Evolutionary conservation across 1,284 basidiomycete species (phyloP).

Genomic region (Malassezia obtusa): DNA sequence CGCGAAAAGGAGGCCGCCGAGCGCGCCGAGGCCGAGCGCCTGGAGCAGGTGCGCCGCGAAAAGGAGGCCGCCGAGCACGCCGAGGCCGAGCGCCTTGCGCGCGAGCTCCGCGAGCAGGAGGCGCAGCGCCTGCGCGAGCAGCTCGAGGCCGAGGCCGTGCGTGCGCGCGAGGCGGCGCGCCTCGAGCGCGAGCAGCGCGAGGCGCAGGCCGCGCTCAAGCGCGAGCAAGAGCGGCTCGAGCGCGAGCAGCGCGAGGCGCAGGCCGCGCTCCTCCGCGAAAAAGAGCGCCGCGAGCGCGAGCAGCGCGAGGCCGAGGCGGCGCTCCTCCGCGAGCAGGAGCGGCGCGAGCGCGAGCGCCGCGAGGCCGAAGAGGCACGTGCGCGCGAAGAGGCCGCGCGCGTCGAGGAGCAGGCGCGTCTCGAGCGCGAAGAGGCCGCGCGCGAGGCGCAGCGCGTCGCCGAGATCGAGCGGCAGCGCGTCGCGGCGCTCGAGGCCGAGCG

Average conservation of each 20-base stretch:
- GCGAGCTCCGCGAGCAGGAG: background rate
- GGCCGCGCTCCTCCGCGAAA: background rate
- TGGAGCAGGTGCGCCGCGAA: background rate
- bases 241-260: background rate
- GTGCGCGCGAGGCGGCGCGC: background rate
- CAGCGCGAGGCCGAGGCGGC: conserved; percentile 2
- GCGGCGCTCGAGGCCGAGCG: background rate
- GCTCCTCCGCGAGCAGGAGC: background rate
- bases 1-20: background rate
- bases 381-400: background rate
- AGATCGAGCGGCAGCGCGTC: background rate
- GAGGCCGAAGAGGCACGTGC: background rate
- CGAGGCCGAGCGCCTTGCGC: background rate
- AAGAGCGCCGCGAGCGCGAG: conserved; percentile 8
- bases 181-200: too few species aligned
- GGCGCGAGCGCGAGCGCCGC: conserved; percentile 13
- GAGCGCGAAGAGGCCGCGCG: background rate
- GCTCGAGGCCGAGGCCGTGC: too few species aligned
- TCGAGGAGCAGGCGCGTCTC: background rate
- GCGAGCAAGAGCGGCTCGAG: background rate
- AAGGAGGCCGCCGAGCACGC: background rate
- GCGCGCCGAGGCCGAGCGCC: background rate
- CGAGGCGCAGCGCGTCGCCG: background rate
- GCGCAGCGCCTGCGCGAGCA: background rate
- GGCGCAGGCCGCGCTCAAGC: background rate